phyloP scores from a whole-genome alignment of 2,329 filamentous ascomycete species.

The Aspergillus bombycis region DNA sequence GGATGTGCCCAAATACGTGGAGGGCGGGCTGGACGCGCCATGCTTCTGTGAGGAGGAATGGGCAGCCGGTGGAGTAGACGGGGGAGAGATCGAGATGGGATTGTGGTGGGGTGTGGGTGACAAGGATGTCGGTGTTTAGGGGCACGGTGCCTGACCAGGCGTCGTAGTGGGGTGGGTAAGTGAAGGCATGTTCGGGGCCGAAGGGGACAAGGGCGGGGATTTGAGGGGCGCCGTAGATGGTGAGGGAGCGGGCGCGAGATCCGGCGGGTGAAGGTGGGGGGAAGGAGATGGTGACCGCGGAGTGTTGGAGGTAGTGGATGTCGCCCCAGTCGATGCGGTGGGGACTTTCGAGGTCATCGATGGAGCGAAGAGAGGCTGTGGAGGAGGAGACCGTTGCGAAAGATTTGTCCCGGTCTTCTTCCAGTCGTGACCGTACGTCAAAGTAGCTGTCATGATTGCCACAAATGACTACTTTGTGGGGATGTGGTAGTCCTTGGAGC shows the following conservation, averaged over 20 bases:
- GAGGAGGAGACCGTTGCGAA: conserved; percentile 38
- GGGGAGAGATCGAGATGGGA: conserved; percentile 64
- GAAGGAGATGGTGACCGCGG: conserved; percentile 66
- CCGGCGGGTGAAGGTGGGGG: conserved; percentile 40
- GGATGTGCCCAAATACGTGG: conserved; percentile 85
- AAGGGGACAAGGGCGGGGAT: conserved; percentile 70
- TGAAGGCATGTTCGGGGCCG: conserved; percentile 73
- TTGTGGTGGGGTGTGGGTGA: conserved; percentile 80
- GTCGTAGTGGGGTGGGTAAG: conserved; percentile 67
- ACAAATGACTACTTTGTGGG: conserved; percentile 77
- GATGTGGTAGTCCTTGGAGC: conserved; percentile 73
- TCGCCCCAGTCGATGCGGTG: conserved; percentile 65
- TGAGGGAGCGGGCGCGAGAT: conserved; percentile 61
- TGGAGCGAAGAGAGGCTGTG: conserved; percentile 39
- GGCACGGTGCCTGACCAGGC: conserved; percentile 76
- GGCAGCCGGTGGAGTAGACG: conserved; percentile 69
- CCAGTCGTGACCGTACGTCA: conserved; percentile 65
- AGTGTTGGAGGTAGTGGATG: conserved; percentile 76
- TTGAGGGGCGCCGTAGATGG: conserved; percentile 79
- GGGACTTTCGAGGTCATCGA: conserved; percentile 48
- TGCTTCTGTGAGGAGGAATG: conserved; percentile 69
- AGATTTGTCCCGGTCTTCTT: conserved; percentile 54
- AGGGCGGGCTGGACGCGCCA: conserved; percentile 74
- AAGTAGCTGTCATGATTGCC: conserved; percentile 92
- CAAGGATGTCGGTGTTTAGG: conserved; percentile 71